A percentile compares a stretch with the other conserved stretches of the same genome.
phyloP scores from a whole-genome alignment of 164 flowering plant species.

The Vitis rotundifolia region DNA sequence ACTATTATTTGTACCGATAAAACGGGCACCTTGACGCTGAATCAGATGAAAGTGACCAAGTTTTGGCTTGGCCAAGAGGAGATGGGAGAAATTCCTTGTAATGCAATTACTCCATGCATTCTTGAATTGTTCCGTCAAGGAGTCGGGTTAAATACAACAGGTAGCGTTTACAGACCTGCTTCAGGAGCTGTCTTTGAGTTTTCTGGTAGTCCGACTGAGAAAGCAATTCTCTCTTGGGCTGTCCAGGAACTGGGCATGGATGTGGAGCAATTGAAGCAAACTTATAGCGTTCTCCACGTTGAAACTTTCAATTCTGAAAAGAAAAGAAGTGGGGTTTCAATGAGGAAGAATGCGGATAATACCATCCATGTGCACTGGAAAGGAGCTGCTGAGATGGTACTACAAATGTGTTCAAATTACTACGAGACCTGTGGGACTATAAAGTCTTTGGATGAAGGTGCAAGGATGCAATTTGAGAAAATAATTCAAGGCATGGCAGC shows the following conservation, averaged over 20 bases:
- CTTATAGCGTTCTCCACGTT: constrained; percentile 33
- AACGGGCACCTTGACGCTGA: constrained; percentile 72
- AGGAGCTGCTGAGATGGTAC: constrained; percentile 81
- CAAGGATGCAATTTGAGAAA: constrained; percentile 27
- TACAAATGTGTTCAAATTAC: constrained; percentile 58
- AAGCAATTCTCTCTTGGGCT: constrained; percentile 67
- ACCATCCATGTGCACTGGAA: constrained; percentile 66
- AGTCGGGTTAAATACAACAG: constrained; percentile 58
- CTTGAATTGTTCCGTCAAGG: constrained; percentile 49
- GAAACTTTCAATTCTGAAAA: constrained; percentile 66
- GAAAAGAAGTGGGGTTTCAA: constrained; percentile 57
- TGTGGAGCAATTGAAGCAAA: constrained; percentile 37
- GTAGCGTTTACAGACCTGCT: constrained; percentile 37
- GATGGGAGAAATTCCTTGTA: constrained; percentile 14
- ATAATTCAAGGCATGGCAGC: constrained; percentile 76
- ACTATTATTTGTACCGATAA: constrained; percentile 74
- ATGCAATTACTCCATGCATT: constrained; percentile 15
- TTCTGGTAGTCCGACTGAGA: constrained; percentile 67
- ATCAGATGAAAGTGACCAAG: constrained; percentile 70
- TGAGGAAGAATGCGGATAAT: constrained; percentile 33
- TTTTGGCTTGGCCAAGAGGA: constrained; percentile 57
- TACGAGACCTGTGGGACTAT: constrained; percentile 33
- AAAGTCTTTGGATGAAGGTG: constrained; percentile 31
- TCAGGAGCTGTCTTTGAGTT: constrained; percentile 35
- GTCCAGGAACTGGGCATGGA: constrained; percentile 50